Percentiles rank a stretch among this genome's conserved stretches.
phyloP scores from a whole-genome alignment of 352 stramenopile genomes.

The Pythium pyrilobum region DNA sequence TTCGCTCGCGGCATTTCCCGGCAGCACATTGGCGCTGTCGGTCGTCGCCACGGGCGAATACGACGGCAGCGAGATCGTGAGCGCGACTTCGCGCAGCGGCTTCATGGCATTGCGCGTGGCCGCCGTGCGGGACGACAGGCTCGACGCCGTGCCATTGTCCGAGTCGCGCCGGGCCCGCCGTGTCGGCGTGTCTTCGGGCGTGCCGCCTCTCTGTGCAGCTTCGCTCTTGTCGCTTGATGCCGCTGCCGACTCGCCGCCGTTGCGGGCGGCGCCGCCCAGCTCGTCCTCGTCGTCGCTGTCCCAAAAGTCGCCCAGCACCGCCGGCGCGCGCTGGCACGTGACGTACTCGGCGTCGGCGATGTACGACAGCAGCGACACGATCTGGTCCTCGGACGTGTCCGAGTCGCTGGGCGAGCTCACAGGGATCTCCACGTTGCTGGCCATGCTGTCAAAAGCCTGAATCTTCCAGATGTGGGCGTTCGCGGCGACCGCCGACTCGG shows the following conservation, averaged over 20 bases:
- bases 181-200: background rate
- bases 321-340: slow-evolving; percentile 56
- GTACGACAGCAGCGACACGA: slow-evolving; percentile 79
- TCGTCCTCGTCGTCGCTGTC: slow-evolving; percentile 52
- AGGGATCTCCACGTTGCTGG: slow-evolving; percentile 51
- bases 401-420: slow-evolving; percentile 14
- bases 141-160: background rate
- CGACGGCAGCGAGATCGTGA: slow-evolving; percentile 63
- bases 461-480: slow-evolving; percentile 84
- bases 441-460: slow-evolving; percentile 46
- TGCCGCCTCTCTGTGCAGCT: background rate
- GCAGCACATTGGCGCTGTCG: background rate
- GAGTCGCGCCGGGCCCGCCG: slow-evolving; percentile 8
- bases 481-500: slow-evolving; percentile 63
- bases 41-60: slow-evolving; percentile 45
- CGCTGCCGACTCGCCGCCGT: too few species aligned
- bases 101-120: slow-evolving; percentile 62
- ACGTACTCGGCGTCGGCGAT: slow-evolving; percentile 80
- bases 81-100: slow-evolving; percentile 53
- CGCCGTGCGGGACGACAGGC: slow-evolving; percentile 37
- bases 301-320: slow-evolving; percentile 34
- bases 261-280: background rate
- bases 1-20: too few species aligned
- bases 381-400: slow-evolving; percentile 43
- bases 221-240: background rate